A percentile compares a stretch with the other conserved stretches of the same genome.
Evolutionary conservation across 2,329 filamentous ascomycete species (phyloP).

Genomic region (Trichoderma cornu-damae): DNA sequence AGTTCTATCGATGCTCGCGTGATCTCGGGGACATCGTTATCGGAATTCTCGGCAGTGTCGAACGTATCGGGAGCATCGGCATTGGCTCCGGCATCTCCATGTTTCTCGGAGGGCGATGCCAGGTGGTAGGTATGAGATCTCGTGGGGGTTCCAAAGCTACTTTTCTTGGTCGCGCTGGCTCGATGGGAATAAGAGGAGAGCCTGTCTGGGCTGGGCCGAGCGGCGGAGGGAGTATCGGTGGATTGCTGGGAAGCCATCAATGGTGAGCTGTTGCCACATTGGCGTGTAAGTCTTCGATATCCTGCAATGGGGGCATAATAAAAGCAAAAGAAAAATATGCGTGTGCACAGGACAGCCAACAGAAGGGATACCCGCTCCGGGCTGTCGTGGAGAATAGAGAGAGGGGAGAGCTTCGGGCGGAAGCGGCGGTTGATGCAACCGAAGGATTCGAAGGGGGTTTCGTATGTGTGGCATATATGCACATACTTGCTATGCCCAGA

Average conservation of each 20-base stretch:
- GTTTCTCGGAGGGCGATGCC: slow-evolving; percentile 30
- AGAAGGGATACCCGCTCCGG: not conserved
- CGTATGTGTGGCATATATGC: not conserved
- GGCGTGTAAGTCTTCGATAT: too few relatives aligned
- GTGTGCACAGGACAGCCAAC: not conserved
- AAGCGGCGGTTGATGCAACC: not conserved
- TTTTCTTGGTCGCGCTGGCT: slow-evolving; percentile 26
- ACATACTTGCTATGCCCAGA: not conserved
- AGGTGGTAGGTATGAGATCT: slow-evolving; percentile 46
- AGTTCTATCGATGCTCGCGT: slow-evolving; percentile 62
- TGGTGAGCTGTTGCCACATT: not conserved
- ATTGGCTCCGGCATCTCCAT: slow-evolving; percentile 26
- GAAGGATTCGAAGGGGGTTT: not conserved
- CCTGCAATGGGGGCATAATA: not conserved
- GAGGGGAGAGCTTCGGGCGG: not conserved
- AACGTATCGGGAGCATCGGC: slow-evolving; percentile 43
- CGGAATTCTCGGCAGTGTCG: slow-evolving; percentile 40
- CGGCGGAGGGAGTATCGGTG: slow-evolving; percentile 26
- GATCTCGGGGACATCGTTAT: slow-evolving; percentile 41
- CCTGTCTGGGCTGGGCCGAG: slow-evolving; percentile 31
- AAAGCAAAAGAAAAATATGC: not conserved
- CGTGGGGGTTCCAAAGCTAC: slow-evolving; percentile 35
- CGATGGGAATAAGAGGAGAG: slow-evolving; percentile 30
- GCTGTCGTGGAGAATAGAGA: not conserved
- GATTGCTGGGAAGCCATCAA: slow-evolving; percentile 33